Conservation (phyloP, 2,329 filamentous ascomycete species). For the Claviceps digitariae region DNA sequence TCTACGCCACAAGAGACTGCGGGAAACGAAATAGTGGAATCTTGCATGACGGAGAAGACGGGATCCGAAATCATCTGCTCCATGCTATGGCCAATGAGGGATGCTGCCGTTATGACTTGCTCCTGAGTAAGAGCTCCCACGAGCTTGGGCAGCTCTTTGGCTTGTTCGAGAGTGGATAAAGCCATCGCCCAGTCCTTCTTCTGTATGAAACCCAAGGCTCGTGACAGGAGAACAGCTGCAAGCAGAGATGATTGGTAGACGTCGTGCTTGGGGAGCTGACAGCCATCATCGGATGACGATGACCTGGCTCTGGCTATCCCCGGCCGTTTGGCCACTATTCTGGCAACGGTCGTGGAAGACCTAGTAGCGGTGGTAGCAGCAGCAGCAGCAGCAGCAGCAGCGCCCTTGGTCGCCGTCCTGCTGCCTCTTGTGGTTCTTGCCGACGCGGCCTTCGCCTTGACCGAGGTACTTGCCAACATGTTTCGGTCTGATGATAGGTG, state of each 20-base stretch:
- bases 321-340: constrained; percentile 9
- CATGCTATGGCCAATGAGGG: constrained; percentile 54
- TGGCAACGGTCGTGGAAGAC: constrained; percentile 5
- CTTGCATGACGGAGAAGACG: constrained; percentile 78
- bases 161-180: constrained; percentile 37
- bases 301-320: constrained; percentile 9
- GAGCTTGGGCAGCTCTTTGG: constrained; percentile 29
- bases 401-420: constrained; percentile 6
- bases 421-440: constrained; percentile 1
- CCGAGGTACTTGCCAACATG: constrained; percentile 1
- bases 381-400: constrained; percentile 11
- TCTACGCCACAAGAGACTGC: constrained; percentile 40
- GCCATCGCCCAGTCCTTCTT: constrained; percentile 46
- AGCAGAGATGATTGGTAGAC: constrained; percentile 24
- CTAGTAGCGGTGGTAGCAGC: constrained; percentile 7
- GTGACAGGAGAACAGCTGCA: constrained; percentile 21
- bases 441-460: constrained; percentile 9
- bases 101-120: constrained; percentile 51
- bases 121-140: constrained; percentile 29
- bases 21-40: constrained; percentile 83
- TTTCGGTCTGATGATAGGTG: background rate
- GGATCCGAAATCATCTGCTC: constrained; percentile 65
- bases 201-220: constrained; percentile 31
- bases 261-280: constrained; percentile 15
- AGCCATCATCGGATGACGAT: constrained; percentile 7